Base-by-base conservation (phyloP, 345 rosid species). In the Eucalyptus leucophloia region DNA sequence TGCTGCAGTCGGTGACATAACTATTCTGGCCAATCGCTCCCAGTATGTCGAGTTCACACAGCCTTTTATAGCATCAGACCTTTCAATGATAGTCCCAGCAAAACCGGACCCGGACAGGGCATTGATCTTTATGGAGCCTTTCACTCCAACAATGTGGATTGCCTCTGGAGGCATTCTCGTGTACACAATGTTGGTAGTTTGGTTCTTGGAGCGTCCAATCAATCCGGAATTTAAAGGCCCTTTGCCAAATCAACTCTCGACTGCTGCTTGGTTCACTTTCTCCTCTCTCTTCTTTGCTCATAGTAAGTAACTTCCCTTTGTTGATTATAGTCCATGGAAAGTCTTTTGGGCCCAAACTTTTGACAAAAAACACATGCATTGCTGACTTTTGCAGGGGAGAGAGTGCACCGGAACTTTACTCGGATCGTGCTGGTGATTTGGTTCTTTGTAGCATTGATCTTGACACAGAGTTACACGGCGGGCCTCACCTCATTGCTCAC, bases 401-500 rank as follows among this genome's bases (percentile, higher is more conserved):
- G 53, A 89, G 42, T 95, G 14, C 3, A 88, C 6, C 67, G 93
- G 88, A 92, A 92, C 72, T 89, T 93, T n/a, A 91, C 96, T 51
- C 85, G 94, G 40, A 86, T 94, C 8, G 98, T 96, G 88, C 82
- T 95, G 19, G 89, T 91, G 51, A 93, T 91, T 8, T 95, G 98
- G 98, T 93, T 95, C 30, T 94, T 94, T 86, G 93, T 95, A n/a
- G 98, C 91, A 81, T 49, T 95, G 81, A 91, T 95, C 88, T 90
- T 95, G 62, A 95, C 85, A 62, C 93, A 95, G 60, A 95, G 96
- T 92, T 96, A 95, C 92, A 95, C 96, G 2, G 96, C 98, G 23
- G 89, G 92, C 88, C 89, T 96, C 45, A 91, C 94, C 45, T 94
- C 96, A 28, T 90, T 94, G 94, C 95, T 96, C 24, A 96, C 98